Base-by-base conservation (phyloP, 495 filamentous ascomycete species). In the Annulohypoxylon maeteangense region DNA sequence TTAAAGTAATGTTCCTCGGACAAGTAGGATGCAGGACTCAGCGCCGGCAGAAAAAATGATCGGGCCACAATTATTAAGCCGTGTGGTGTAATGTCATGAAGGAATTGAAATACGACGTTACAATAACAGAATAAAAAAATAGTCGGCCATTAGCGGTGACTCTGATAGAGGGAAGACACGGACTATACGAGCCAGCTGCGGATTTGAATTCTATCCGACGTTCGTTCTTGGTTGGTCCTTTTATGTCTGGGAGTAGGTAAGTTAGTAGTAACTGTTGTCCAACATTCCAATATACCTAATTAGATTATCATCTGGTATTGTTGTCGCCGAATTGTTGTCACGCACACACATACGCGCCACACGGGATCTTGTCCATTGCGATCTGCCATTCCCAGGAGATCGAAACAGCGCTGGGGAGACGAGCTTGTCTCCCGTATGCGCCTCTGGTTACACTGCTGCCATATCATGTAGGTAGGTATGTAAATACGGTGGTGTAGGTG, bases 201-300 rank as follows among this genome's bases (percentile, higher is more conserved):
- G 56, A 71, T 62, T 4, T 71, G 62, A 62, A 36, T 71, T 71
- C n/a, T 71, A 44, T 66, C 34, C 56, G 32, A 62, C 61, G 3
- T 20, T 54, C 27, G 20, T 25, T 8, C n/a, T 44, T 44, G n/a
- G 40, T 44, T 18, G 40, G 7, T 18, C n/a, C n/a, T 16, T 22
- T 20, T 50, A 60, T 36, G 60, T 29, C 42, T 68, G 31, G n/a
- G n/a, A n/a, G n/a, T n/a, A n/a, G n/a, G n/a, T n/a, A n/a, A n/a
- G n/a, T n/a, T n/a, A 12, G 38, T 48, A 44, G 8, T 20, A 25
- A 45, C 1, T 34, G n/a, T 48, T 16, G 56, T 36, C 62, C 31
- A 56, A 56, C 20, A 22, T 10, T 51, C 22, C 48, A 47, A 50
- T 22, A 8, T 27, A 1, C 18, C 6, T 14, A 54, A 54, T 14